phyloP scores from a whole-genome alignment of 768 basidiomycete species.

The Suillus sp. region DNA sequence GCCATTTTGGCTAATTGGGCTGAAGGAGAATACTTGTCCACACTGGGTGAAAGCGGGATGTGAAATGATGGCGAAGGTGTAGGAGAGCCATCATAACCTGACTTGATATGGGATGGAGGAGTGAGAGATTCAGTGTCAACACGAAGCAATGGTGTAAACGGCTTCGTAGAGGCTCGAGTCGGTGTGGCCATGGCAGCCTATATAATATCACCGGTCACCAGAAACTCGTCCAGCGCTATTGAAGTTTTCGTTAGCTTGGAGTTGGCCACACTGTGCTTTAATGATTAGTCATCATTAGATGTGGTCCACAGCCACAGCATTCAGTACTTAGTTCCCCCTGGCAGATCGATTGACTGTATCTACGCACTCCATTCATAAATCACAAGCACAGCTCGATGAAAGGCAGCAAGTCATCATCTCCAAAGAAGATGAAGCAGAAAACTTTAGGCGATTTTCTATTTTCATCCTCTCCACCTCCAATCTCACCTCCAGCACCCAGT shows the following conservation, averaged over 20 bases:
- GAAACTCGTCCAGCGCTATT: not conserved
- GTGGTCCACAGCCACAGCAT: not conserved
- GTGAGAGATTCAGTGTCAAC: slow-evolving; percentile 16
- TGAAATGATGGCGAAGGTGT: slow-evolving; percentile 30
- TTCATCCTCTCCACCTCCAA: slow-evolving; percentile 32
- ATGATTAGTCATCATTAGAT: not conserved
- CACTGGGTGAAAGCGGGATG: slow-evolving; percentile 29
- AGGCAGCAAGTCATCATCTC: slow-evolving; percentile 16
- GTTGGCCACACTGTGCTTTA: no score
- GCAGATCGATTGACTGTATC: not conserved
- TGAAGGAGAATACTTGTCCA: slow-evolving; percentile 28
- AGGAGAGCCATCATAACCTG: slow-evolving; percentile 2
- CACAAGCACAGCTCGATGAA: slow-evolving; percentile 17
- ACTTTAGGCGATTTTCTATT: slow-evolving; percentile 41
- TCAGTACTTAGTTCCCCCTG: not conserved
- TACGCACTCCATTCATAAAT: not conserved
- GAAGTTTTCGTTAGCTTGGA: not conserved
- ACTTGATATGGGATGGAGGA: slow-evolving; percentile 4
- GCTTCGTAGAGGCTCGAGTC: slow-evolving; percentile 6
- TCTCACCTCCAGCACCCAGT: slow-evolving; percentile 20
- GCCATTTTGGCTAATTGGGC: slow-evolving; percentile 22
- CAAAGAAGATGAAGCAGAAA: slow-evolving; percentile 43
- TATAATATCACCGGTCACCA: not conserved
- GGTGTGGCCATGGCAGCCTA: slow-evolving; percentile 3
- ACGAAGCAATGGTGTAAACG: slow-evolving; percentile 13